Evolutionary conservation across 139 green algal genomes (phyloP).

Genomic region (Tetraselmis striata): DNA sequence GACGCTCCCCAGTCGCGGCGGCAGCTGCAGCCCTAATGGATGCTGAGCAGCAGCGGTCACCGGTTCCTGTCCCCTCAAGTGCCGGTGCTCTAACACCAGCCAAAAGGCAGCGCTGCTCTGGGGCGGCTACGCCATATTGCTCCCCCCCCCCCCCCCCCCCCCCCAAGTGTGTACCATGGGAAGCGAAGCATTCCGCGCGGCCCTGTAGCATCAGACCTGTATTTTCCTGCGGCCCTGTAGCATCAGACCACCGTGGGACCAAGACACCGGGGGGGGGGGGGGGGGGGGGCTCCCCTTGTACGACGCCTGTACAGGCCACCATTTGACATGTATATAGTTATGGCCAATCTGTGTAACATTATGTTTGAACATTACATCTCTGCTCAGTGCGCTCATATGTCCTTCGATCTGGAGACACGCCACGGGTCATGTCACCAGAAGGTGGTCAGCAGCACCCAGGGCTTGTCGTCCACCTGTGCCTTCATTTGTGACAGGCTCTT

Average conservation of each 20-base stretch:
- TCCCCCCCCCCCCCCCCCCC: neutral
- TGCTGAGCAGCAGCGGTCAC: neutral
- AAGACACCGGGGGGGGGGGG: too few relatives aligned
- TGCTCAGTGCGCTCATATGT: too few relatives aligned
- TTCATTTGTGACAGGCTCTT: neutral
- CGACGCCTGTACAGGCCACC: neutral
- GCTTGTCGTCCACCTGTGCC: neutral
- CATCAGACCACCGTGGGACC: too few relatives aligned
- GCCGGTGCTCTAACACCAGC: too few relatives aligned
- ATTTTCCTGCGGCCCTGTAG: too few relatives aligned
- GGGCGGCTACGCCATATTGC: too few relatives aligned
- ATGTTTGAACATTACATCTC: neutral
- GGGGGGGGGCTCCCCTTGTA: too few relatives aligned
- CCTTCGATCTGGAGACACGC: too few relatives aligned
- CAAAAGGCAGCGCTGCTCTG: too few relatives aligned
- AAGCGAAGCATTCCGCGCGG: neutral
- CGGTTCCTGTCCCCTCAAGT: neutral
- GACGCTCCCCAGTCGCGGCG: neutral
- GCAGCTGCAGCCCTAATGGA: neutral
- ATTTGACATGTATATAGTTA: neutral
- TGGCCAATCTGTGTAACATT: neutral
- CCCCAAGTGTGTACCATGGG: neutral
- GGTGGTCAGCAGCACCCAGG: neutral
- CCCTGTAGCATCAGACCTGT: too few relatives aligned
- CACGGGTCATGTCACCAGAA: neutral